Base-by-base conservation (phyloP, 352 stramenopile species). In the Globisporangium rhizosaccharum region DNA sequence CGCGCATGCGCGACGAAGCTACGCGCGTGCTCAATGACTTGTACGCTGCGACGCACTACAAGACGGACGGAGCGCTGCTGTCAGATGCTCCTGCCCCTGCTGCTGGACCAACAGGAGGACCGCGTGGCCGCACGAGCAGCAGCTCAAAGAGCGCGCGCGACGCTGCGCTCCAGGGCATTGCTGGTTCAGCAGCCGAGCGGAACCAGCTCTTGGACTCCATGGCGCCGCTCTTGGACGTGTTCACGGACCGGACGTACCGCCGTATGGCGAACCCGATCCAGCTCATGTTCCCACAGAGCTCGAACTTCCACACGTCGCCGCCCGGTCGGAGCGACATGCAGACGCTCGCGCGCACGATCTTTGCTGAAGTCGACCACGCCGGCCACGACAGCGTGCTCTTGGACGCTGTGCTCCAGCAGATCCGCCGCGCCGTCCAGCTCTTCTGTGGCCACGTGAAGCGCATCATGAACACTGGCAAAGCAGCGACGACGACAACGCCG, bases 231-330 rank as follows among this genome's bases (percentile, higher is more conserved):
- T 72, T 78, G 30, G 79, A 92, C 25, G 77, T 75, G 8, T 95
- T 89, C 69, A 80, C 85, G 20, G 81, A 90, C 28, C 69, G 75
- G 1, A 70, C 73, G 4, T 86, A 83, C 44, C 70, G 76, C 11
- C 75, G 79, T 2, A 74, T 95, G 56, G 76, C 75, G 3, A 86
- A 83, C 30, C 85, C 84, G 45, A 90, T 95, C 44, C 71, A 92
- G 62, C 81, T 95, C 63, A 95, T 95, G 85, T 95, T 95, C 56
- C 85, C 85, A 10, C 79, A 92, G 39, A 92, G 79, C 64, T 68
- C 79, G 20, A 87, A 84, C 60, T 95, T 92, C 64, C 85, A 95
- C 63, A 72, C 82, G 48, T 92, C 84, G 26, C 82, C 84, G 9
- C 85, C 85, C 12, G 85, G 82, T 26, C 76, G 84, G 14, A 92